Base-by-base conservation (phyloP, 179 eudicot genomes). In the Actinidia chinensis region DNA sequence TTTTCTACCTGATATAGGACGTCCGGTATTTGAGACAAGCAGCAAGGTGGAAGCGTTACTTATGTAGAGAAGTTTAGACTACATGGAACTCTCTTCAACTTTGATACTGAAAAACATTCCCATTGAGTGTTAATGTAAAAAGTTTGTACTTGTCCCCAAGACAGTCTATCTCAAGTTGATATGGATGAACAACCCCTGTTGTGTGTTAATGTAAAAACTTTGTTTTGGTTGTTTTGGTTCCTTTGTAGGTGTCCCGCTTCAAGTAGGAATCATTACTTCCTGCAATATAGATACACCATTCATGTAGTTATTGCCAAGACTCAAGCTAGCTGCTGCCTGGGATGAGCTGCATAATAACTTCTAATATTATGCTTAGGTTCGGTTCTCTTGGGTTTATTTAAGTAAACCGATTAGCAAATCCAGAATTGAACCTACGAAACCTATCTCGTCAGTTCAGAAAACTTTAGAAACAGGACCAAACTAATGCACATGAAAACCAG, bases 341-440 rank as follows among this genome's bases (percentile, higher is more conserved):
- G 40, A 8, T 23, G 14, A 10, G 25, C 2, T 25, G 14, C 25
- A 18, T 51, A 51, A 10, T 10, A 51, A 51, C 14, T 18, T 56
- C 6, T 56, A 20, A n/a, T 56, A 5, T 56, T 56, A n/a, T 56
- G 13, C 61, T 56, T 48, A 11, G 20, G 58, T 22, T 71, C 15
- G 0, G 50, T 70, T 50, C 58, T 70, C 20, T 67, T 36, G 9
- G 20, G 18, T 47, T 70, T 17, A 13, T 51, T 15, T 40, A 46
- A n/a, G 75, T 70, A 48, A 23, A 28, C 61, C 46, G 40, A 71
- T 71, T 28, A 71, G 40, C 52, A 60, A 71, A 28, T 25, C 60
- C 20, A 25, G 58, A 5, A 14, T 40, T 48, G 22, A 51, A 71
- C 74, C 59, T 51, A 22, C 58, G 14, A 6, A 51, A 51, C 60